Evolutionary conservation across 345 rosid genomes (phyloP).

Genomic region (Hibiscus syriacus): DNA sequence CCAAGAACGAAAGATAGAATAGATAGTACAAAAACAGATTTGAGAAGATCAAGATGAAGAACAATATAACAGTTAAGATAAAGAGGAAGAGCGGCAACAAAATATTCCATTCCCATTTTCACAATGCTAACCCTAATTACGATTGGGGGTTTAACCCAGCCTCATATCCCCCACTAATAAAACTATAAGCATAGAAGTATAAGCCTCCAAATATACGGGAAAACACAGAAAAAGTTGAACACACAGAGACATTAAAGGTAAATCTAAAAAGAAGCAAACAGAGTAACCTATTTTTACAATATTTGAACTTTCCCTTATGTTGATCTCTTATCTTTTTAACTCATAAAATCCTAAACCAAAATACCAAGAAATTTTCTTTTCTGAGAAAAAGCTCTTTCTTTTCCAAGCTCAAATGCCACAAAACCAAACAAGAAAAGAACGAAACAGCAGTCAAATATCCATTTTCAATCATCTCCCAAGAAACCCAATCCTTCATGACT

Average conservation of each 20-base stretch:
- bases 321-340: background rate
- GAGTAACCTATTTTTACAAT: background rate
- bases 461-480: background rate
- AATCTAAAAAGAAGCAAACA: background rate
- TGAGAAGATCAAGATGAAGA: no score
- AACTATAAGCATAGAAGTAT: no score
- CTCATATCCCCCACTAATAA: no score
- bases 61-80: no score
- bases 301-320: background rate
- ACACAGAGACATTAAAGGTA: background rate
- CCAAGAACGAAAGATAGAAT: no score
- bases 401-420: background rate
- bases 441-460: background rate
- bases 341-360: background rate
- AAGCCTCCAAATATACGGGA: background rate
- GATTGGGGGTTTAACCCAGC: no score
- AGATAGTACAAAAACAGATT: no score
- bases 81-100: no score
- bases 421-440: background rate
- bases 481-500: background rate
- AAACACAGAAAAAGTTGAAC: background rate
- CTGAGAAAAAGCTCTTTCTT: background rate
- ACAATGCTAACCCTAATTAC: no score
- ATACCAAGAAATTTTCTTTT: background rate
- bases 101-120: no score